Base-by-base conservation (phyloP, 1,284 basidiomycete species). In the Testicularia cyperi region DNA sequence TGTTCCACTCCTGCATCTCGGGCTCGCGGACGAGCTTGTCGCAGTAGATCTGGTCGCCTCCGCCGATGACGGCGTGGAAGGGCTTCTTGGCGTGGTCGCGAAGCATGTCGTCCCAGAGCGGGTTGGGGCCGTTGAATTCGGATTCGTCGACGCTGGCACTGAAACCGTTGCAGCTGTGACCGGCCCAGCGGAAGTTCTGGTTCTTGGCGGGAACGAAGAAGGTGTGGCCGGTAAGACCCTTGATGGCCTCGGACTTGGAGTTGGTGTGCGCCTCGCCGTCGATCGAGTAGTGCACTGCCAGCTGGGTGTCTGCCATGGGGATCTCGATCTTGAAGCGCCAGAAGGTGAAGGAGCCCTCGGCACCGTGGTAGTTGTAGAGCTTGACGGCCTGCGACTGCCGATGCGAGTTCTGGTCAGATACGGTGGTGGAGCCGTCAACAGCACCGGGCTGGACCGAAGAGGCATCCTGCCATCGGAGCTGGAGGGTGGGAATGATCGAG, bases 281-380 rank as follows among this genome's bases (percentile, higher is more conserved):
- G 49, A 79, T 58, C 27, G 67, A 74, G 75, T 97, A 97, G 41
- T 80, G 81, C 34, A 95, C 82, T n/a, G 81, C 79, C 82, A 90
- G 88, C 78, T 94, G 89, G 26, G 81, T 78, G 7, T 81, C 78
- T 5, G 82, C 81, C 7, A 97, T 77, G 5, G 89, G 90, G 44
- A 98, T 82, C 64, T 87, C 84, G 44, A 97, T 84, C 75, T 87
- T 82, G 80, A 97, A 97, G 42, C 95, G 83, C 89, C 91, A 97
- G 79, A 98, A 98, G 1, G 89, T 90, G 73, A 83, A 90, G 0
- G 87, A 86, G 13, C 89, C 79, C 30, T 58, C 85, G 44, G 34
- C 40, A 14, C 86, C 86, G 15, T 81, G 80, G 78, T 92, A 91
- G 8, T 87, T 86, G 79, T 85, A 88, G 35, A 97, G 83, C 70